Percentiles rank a stretch among this genome's conserved stretches.
Conservation (phyloP, 2,329 filamentous ascomycete species). For the Didymella keratinophila region DNA sequence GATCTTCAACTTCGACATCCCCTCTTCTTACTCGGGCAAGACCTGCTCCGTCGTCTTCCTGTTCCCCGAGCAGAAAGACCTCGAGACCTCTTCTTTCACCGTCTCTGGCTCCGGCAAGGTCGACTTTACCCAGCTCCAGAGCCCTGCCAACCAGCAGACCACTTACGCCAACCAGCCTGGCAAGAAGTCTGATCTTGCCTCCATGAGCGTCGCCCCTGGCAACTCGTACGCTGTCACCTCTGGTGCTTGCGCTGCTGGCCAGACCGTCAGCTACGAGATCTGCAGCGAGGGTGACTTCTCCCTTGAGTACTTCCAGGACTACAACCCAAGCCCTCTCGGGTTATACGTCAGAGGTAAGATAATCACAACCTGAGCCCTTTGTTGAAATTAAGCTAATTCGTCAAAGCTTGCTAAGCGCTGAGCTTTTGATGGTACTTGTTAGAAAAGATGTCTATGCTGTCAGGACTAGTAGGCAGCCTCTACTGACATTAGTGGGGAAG, state of each 20-base stretch:
- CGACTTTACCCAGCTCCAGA: slow-evolving; percentile 60
- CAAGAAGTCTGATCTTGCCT: slow-evolving; percentile 53
- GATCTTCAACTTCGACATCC: slow-evolving; percentile 76
- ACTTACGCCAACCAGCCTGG: slow-evolving; percentile 63
- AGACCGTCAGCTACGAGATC: slow-evolving; percentile 63
- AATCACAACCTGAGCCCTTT: too few relatives aligned
- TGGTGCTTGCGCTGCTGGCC: slow-evolving; percentile 63
- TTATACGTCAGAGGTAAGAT: slow-evolving; percentile 45
- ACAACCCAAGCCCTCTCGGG: slow-evolving; percentile 59
- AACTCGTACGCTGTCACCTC: slow-evolving; percentile 61
- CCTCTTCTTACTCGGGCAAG: slow-evolving; percentile 61
- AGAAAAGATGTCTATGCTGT: too few relatives aligned
- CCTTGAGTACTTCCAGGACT: slow-evolving; percentile 71
- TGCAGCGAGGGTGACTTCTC: slow-evolving; percentile 58
- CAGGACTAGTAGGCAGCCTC: too few relatives aligned
- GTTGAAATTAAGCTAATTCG: too few relatives aligned
- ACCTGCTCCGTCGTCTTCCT: slow-evolving; percentile 71
- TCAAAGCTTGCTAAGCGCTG: too few relatives aligned
- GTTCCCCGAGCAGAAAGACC: slow-evolving; percentile 64
- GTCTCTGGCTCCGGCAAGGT: slow-evolving; percentile 64
- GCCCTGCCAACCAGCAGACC: slow-evolving; percentile 58
- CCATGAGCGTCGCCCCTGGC: slow-evolving; percentile 59
- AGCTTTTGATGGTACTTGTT: too few relatives aligned
- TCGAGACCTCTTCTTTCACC: slow-evolving; percentile 67
- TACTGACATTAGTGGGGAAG: too few relatives aligned